These are phyloP conservation scores for Paraleonurus japonicus DNA, from an alignment of 257 asterid genomes.

Conservation along the genomic window DNA sequence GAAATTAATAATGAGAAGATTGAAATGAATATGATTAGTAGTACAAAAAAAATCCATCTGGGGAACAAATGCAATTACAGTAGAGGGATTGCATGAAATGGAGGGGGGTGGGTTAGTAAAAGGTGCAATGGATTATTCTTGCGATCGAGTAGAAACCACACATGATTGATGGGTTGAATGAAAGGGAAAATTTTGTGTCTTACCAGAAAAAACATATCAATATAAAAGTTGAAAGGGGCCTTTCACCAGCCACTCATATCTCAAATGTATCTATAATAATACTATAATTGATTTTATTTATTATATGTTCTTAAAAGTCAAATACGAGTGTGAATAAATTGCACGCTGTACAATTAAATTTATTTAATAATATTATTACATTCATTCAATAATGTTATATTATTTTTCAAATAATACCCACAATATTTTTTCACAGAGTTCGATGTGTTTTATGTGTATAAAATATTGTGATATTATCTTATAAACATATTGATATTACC, in stretches of 20 bases:
- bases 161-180: slow-evolving; percentile 32
- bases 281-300: too few species aligned
- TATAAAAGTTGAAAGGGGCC: slow-evolving; percentile 39
- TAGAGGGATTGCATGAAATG: slow-evolving; percentile 32
- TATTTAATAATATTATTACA: too few species aligned
- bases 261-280: too few species aligned
- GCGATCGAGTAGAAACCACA: slow-evolving; percentile 7
- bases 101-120: not conserved
- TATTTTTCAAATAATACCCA: too few species aligned
- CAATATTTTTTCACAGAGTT: too few species aligned
- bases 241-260: slow-evolving; percentile 35
- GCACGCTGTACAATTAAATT: too few species aligned
- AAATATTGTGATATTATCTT: too few species aligned
- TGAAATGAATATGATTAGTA: not conserved
- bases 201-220: slow-evolving; percentile 33
- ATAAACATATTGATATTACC: too few species aligned
- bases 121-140: slow-evolving; percentile 9
- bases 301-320: too few species aligned
- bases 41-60: slow-evolving; percentile 33
- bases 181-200: slow-evolving; percentile 23
- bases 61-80: slow-evolving; percentile 33
- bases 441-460: too few species aligned
- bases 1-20: slow-evolving; percentile 22
- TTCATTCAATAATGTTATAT: too few species aligned
- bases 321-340: too few species aligned